Evolutionary conservation across 1,284 basidiomycete species (phyloP).

Genomic region (Melanopsichium pennsylvanicum): DNA sequence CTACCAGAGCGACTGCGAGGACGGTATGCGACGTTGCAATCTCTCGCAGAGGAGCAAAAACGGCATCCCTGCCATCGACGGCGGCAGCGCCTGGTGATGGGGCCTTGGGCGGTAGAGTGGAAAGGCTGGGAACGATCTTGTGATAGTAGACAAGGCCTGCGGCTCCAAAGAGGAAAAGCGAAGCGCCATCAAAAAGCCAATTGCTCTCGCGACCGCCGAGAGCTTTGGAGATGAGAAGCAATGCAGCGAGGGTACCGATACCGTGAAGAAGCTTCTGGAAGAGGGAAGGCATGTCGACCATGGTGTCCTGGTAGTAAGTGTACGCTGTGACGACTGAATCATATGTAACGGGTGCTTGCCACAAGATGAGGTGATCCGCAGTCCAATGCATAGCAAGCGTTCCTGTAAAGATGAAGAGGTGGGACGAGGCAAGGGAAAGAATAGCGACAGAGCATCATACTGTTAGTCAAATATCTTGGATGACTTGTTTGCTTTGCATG

Average conservation of each 20-base stretch:
- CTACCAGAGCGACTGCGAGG: slow-evolving; percentile 60
- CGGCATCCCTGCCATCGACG: slow-evolving; percentile 33
- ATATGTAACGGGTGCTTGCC: slow-evolving; percentile 58
- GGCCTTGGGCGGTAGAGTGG: slow-evolving; percentile 36
- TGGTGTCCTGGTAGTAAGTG: slow-evolving; percentile 58
- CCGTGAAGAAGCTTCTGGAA: slow-evolving; percentile 44
- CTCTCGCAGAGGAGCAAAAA: slow-evolving; percentile 56
- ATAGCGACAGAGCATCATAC: background rate
- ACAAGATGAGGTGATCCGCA: slow-evolving; percentile 63
- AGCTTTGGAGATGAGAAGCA: slow-evolving; percentile 53
- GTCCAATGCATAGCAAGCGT: slow-evolving; percentile 64
- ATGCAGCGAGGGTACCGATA: slow-evolving; percentile 38
- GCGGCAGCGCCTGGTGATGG: slow-evolving; percentile 31
- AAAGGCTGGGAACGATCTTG: slow-evolving; percentile 54
- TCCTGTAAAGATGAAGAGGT: slow-evolving; percentile 20
- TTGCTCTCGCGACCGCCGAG: slow-evolving; percentile 61
- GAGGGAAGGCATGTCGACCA: slow-evolving; percentile 45
- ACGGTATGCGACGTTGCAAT: slow-evolving; percentile 62
- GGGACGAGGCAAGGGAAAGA: background rate
- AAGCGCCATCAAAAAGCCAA: slow-evolving; percentile 65
- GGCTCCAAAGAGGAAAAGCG: slow-evolving; percentile 63
- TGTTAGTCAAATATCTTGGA: background rate
- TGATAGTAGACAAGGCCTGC: slow-evolving; percentile 56
- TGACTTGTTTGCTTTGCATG: background rate
- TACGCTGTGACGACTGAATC: slow-evolving; percentile 56